Evolutionary conservation across 2,329 filamentous ascomycete genomes (phyloP).

Genomic region (Kalaharituber pfeilii): DNA sequence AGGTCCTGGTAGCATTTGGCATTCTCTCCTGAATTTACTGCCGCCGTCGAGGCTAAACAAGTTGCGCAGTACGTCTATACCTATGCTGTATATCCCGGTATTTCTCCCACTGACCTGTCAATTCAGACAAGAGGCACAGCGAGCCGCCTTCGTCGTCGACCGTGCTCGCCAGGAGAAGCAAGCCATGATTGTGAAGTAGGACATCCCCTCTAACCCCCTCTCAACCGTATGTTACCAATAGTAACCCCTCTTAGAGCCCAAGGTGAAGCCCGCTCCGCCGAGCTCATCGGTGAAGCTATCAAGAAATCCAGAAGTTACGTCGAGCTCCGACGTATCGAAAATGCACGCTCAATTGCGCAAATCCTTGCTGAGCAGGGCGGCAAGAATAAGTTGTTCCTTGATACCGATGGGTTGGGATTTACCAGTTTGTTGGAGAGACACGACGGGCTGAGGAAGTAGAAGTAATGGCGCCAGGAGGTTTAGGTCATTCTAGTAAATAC

Average conservation of each 20-base stretch:
- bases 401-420: conserved; percentile 74
- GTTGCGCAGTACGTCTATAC: conserved; percentile 38
- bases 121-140: conserved; percentile 80
- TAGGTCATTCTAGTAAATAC: too few relatives aligned
- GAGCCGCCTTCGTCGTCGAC: conserved; percentile 94
- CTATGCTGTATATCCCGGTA: conserved; percentile 31
- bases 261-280: conserved; percentile 94
- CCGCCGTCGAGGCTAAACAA: conserved; percentile 56
- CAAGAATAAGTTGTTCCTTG: conserved; percentile 86
- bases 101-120: conserved; percentile 30
- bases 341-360: conserved; percentile 72
- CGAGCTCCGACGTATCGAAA: conserved; percentile 95
- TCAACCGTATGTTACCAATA: not conserved
- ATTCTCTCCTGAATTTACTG: conserved; percentile 57
- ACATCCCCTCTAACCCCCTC: conserved; percentile 12
- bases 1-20: conserved; percentile 45
- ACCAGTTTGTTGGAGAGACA: conserved; percentile 43
- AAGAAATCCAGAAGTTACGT: conserved; percentile 98
- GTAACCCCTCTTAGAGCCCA: conserved; percentile 48
- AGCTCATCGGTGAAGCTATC: conserved; percentile 96
- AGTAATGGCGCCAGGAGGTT: too few relatives aligned
- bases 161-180: conserved; percentile 99
- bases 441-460: conserved; percentile 26
- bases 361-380: conserved; percentile 72
- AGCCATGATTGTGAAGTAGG: conserved; percentile 70